Percentiles rank a stretch among this genome's conserved stretches.
Evolutionary conservation across 1,284 basidiomycete genomes (phyloP).

Genomic region (Melampsora abietis-canadensis): DNA sequence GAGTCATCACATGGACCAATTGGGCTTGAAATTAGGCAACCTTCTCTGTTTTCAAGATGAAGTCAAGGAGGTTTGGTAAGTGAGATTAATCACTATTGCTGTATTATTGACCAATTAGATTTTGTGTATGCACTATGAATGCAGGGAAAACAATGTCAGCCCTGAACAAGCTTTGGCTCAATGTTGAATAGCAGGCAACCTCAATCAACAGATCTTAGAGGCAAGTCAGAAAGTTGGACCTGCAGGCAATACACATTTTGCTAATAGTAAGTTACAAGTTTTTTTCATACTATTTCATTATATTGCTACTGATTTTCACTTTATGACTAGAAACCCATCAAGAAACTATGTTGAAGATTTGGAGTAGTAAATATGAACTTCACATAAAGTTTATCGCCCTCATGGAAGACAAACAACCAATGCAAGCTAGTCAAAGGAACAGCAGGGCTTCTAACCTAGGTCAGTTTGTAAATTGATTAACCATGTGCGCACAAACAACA

Average conservation of each 20-base stretch:
- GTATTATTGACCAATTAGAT: not conserved
- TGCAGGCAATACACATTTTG: not conserved
- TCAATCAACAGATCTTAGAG: not conserved
- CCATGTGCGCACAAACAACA: too few species aligned
- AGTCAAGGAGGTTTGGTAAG: conserved; percentile 1
- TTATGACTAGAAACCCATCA: not conserved
- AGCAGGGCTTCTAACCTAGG: conserved; percentile 11
- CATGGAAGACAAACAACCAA: not conserved
- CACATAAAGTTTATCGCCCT: not conserved
- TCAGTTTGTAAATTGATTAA: not conserved
- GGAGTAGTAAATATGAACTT: conserved; percentile 17
- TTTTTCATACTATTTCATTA: not conserved
- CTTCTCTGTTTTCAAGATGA: not conserved
- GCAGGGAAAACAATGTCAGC: not conserved
- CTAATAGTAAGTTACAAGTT: not conserved
- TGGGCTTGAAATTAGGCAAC: not conserved
- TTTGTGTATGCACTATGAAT: not conserved
- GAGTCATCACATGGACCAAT: not conserved
- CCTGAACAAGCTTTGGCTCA: conserved; percentile 5
- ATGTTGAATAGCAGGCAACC: not conserved
- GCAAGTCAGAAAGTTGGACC: not conserved
- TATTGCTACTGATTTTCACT: not conserved
- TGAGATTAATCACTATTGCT: not conserved
- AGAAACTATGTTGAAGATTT: conserved; percentile 9
- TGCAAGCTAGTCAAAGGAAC: not conserved